phyloP scores from a whole-genome alignment of 768 basidiomycete genomes.

The Cytidiella melzeri region DNA sequence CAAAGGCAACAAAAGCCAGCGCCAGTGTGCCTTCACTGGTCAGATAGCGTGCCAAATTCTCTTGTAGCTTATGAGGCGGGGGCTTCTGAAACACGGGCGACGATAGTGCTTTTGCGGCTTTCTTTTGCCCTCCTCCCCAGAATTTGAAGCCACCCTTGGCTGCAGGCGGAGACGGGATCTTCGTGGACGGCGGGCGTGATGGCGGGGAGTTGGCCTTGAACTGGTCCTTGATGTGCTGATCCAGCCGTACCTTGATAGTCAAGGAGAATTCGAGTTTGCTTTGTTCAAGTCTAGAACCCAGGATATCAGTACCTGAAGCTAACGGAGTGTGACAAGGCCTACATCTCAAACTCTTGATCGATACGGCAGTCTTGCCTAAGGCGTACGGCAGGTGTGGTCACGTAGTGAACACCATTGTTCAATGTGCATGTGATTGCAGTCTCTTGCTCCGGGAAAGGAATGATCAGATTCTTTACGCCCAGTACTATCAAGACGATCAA shows the following conservation, averaged over 20 bases:
- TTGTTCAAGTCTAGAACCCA: slow-evolving; percentile 69
- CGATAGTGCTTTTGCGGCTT: slow-evolving; percentile 47
- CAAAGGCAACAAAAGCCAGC: slow-evolving; percentile 83
- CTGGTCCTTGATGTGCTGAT: slow-evolving; percentile 78
- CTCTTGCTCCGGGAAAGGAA: slow-evolving; percentile 73
- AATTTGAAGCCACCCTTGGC: slow-evolving; percentile 62
- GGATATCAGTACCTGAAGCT: slow-evolving; percentile 1
- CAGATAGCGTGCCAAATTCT: slow-evolving; percentile 79
- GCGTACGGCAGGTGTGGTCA: slow-evolving; percentile 79
- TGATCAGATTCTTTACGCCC: slow-evolving; percentile 61
- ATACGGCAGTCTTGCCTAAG: slow-evolving; percentile 55
- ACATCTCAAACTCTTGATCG: slow-evolving; percentile 91
- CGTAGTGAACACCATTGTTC: slow-evolving; percentile 96
- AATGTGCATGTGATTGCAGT: slow-evolving; percentile 81
- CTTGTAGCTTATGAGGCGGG: slow-evolving; percentile 42
- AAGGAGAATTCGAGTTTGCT: slow-evolving; percentile 94
- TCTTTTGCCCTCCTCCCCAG: slow-evolving; percentile 70
- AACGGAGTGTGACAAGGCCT: slow-evolving; percentile 24
- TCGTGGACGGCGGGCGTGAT: slow-evolving; percentile 22
- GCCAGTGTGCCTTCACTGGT: slow-evolving; percentile 85
- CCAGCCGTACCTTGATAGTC: slow-evolving; percentile 78
- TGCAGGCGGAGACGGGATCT: slow-evolving; percentile 44
- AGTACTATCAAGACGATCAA: slow-evolving; percentile 46
- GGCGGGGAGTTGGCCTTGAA: slow-evolving; percentile 53
- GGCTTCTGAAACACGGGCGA: slow-evolving; percentile 35